Conservation (phyloP, 192 early-diverging fungal species). For the Rhizophagus clarus region DNA sequence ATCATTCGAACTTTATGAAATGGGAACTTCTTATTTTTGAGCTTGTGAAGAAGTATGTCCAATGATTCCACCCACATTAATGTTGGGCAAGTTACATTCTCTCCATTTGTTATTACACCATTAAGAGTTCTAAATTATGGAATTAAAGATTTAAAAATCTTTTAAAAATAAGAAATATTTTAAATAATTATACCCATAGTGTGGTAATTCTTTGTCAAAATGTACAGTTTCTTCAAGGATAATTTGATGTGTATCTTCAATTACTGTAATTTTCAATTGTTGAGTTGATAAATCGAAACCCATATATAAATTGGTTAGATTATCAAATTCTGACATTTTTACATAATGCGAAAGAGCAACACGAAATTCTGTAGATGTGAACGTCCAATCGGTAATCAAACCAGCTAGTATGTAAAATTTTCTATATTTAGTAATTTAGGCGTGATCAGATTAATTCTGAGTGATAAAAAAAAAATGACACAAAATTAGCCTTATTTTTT, state of each 20-base stretch:
- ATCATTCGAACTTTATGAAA: constrained; percentile 49
- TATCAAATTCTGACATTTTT: too few species aligned
- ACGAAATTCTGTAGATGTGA: too few species aligned
- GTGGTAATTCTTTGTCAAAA: constrained; percentile 66
- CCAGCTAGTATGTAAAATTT: too few species aligned
- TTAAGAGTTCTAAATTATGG: constrained; percentile 34
- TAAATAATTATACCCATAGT: constrained; percentile 40
- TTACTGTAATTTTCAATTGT: constrained; percentile 68
- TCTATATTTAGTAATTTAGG: too few species aligned
- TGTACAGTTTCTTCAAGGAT: constrained; percentile 56
- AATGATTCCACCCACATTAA: constrained; percentile 82
- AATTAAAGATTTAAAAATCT: constrained; percentile 11
- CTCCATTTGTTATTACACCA: constrained; percentile 51
- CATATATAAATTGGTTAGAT: constrained; percentile 44
- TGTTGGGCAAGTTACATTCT: constrained; percentile 64
- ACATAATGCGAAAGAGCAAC: too few species aligned
- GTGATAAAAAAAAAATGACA: too few species aligned
- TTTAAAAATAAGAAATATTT: constrained; percentile 16
- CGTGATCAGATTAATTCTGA: too few species aligned
- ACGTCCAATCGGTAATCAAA: too few species aligned
- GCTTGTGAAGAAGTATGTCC: constrained; percentile 56
- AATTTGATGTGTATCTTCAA: constrained; percentile 40
- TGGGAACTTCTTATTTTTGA: constrained; percentile 44
- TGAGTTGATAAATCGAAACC: constrained; percentile 80
- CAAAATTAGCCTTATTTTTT: too few species aligned